phyloP scores from a whole-genome alignment of 2,329 filamentous ascomycete species.

The Sporothrix euskadiensis region DNA sequence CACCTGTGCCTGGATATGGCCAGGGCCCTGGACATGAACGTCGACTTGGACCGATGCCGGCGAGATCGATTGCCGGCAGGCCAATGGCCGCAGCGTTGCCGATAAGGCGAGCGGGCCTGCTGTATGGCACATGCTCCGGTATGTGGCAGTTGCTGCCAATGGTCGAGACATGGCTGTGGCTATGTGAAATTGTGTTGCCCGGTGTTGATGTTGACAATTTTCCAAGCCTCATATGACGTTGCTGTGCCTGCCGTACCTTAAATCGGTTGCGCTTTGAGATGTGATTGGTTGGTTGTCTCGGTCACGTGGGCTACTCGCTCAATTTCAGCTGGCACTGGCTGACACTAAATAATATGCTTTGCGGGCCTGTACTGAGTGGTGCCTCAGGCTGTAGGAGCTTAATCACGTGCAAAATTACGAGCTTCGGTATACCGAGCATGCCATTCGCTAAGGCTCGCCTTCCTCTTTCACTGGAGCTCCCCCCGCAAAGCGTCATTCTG shows the following conservation, averaged over 20 bases:
- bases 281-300: not conserved
- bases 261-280: not conserved
- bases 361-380: not conserved
- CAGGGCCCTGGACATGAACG: not conserved
- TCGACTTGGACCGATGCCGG: not conserved
- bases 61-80: not conserved
- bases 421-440: constrained; percentile 23
- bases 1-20: not conserved
- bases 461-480: not conserved
- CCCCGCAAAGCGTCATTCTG: not conserved
- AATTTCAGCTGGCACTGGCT: not conserved
- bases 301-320: not conserved
- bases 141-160: not conserved
- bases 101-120: not conserved
- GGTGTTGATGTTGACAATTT: not conserved
- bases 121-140: not conserved
- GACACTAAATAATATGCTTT: not conserved
- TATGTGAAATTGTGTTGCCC: not conserved
- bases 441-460: constrained; percentile 26
- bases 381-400: constrained; percentile 24
- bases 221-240: not conserved
- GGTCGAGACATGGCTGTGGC: constrained; percentile 5
- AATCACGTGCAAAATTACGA: constrained; percentile 19
- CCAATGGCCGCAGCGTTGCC: not conserved
- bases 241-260: not conserved